Evolutionary conservation across 805 yeast genomes (phyloP).

Genomic region (Teunomyces cretensis): DNA sequence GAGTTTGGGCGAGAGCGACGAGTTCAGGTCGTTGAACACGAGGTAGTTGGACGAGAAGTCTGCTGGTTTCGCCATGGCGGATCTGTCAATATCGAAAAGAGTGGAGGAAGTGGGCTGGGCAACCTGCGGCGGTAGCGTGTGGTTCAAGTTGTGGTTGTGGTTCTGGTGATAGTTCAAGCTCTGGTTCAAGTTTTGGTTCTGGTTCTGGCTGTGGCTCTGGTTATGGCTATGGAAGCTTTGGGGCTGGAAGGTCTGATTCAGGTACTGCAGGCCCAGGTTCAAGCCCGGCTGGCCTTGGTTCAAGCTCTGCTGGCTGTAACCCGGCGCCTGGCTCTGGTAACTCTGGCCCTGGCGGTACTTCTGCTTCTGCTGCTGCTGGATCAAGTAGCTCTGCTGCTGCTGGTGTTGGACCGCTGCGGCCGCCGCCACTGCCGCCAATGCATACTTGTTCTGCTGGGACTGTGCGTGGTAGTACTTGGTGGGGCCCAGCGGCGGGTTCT

Average conservation of each 20-base stretch:
- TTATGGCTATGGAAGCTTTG: neutral
- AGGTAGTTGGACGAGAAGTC: conserved; percentile 18
- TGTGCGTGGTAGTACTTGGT: conserved; percentile 11
- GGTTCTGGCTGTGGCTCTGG: conserved; percentile 5
- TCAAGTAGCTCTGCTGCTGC: conserved; percentile 18
- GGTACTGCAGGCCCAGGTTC: conserved; percentile 7
- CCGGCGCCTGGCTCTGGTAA: neutral
- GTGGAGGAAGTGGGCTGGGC: neutral
- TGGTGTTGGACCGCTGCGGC: conserved; percentile 34
- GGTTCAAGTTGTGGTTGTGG: neutral
- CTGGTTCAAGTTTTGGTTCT: neutral
- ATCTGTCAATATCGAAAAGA: neutral
- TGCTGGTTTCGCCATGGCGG: neutral
- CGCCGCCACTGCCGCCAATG: conserved; percentile 29
- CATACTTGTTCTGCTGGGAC: conserved; percentile 22
- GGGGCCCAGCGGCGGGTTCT: conserved; percentile 10
- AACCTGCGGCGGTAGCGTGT: neutral
- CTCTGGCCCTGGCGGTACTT: conserved; percentile 7
- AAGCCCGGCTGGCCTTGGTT: neutral
- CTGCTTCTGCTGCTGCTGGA: conserved; percentile 16
- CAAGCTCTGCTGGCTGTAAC: neutral
- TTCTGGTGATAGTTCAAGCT: conserved; percentile 1
- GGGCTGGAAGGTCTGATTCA: neutral
- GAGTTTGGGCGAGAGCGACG: conserved; percentile 16
- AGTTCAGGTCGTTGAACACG: conserved; percentile 17